phyloP scores from a whole-genome alignment of 2,329 filamentous ascomycete genomes.

The Ophiostoma angusticollis region DNA sequence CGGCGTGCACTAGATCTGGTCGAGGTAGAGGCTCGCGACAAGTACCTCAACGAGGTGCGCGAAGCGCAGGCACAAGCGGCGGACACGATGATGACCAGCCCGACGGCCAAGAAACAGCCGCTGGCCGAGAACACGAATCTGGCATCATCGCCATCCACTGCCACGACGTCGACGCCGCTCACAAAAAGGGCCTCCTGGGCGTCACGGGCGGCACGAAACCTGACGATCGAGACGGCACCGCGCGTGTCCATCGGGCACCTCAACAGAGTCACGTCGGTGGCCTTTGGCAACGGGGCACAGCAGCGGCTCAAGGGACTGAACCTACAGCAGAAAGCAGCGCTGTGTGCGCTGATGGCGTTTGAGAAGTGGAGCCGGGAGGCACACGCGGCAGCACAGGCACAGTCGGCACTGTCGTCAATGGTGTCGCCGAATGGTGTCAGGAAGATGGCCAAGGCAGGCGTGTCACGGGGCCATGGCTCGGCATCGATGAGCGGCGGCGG shows the following conservation, averaged over 20 bases:
- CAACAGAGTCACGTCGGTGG: constrained; percentile 77
- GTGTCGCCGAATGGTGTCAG: constrained; percentile 5
- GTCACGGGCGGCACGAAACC: constrained; percentile 42
- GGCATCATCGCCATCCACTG: constrained; percentile 29
- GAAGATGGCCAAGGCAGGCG: constrained; percentile 9
- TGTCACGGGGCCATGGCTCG: constrained; percentile 17
- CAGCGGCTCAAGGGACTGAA: constrained; percentile 82
- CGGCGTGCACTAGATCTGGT: constrained; percentile 79
- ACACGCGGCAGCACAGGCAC: constrained; percentile 21
- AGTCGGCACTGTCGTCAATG: constrained; percentile 3
- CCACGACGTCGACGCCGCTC: constrained; percentile 25
- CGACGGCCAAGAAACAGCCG: constrained; percentile 45
- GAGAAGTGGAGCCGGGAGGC: constrained; percentile 57
- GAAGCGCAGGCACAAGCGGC: not conserved
- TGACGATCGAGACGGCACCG: constrained; percentile 70
- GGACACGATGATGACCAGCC: not conserved
- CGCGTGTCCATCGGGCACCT: constrained; percentile 82
- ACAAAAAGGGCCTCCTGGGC: constrained; percentile 16
- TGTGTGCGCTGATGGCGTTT: constrained; percentile 79
- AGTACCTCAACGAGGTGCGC: constrained; percentile 48
- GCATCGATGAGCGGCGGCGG: constrained; percentile 36
- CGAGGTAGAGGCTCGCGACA: constrained; percentile 68
- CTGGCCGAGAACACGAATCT: constrained; percentile 73
- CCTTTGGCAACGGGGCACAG: constrained; percentile 77
- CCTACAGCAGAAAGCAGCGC: constrained; percentile 87